Percentiles rank a stretch among this genome's conserved stretches.
Evolutionary conservation across 2,329 filamentous ascomycete genomes (phyloP).

Genomic region (Fusarium incarnatum): DNA sequence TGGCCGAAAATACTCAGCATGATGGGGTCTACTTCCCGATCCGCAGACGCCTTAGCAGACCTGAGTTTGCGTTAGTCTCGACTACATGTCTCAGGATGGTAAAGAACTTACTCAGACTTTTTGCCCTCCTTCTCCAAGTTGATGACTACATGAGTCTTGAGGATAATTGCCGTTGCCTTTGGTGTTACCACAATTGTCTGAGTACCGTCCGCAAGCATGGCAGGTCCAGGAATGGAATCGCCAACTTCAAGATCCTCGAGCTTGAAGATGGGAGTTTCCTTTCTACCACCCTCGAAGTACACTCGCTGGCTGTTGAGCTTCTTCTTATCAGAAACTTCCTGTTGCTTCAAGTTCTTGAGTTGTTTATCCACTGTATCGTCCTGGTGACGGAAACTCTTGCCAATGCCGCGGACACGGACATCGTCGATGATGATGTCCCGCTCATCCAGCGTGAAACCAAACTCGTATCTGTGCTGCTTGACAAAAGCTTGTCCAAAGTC

Average conservation of each 20-base stretch:
- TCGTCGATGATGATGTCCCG: constrained; percentile 92
- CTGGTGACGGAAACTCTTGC: constrained; percentile 83
- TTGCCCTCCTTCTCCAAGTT: constrained; percentile 74
- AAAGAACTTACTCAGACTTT: constrained; percentile 48
- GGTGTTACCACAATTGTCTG: constrained; percentile 94
- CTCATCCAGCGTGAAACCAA: constrained; percentile 87
- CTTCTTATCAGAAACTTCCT: constrained; percentile 68
- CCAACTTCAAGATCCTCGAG: constrained; percentile 79
- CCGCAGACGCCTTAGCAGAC: constrained; percentile 30
- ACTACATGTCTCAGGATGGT: no score
- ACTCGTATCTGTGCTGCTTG: constrained; percentile 89
- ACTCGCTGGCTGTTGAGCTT: constrained; percentile 75
- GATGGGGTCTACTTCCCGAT: constrained; percentile 75
- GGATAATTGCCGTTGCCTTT: constrained; percentile 77
- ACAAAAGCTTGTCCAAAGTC: constrained; percentile 87
- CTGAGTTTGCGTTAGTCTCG: constrained; percentile 25
- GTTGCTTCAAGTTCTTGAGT: constrained; percentile 74
- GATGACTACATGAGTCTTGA: constrained; percentile 90
- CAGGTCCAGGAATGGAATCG: constrained; percentile 80
- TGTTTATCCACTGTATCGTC: constrained; percentile 89
- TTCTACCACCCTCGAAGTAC: constrained; percentile 85
- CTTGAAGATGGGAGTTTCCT: constrained; percentile 84
- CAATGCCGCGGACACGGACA: constrained; percentile 87
- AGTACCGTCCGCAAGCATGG: constrained; percentile 86
- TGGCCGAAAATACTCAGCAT: constrained; percentile 84